Percentiles rank a stretch among this genome's conserved stretches.
Evolutionary conservation across 306 rosid species (phyloP).

Genomic region (Prunus mongolica): DNA sequence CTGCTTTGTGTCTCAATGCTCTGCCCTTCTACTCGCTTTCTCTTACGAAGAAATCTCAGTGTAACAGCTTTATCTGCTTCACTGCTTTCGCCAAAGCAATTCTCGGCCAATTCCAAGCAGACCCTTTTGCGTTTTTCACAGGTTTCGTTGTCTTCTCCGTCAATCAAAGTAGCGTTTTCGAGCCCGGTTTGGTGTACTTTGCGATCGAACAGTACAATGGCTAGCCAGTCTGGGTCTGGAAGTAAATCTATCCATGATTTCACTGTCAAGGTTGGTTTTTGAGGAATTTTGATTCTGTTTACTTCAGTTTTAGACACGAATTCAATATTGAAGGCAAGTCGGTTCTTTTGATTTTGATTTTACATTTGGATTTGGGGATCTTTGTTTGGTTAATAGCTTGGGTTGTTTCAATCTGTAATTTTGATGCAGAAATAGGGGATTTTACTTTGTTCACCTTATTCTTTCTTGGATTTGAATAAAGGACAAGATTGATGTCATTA

Average conservation of each 20-base stretch:
- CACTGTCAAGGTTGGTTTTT: conserved; percentile 51
- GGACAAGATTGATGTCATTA: background rate
- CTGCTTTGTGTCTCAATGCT: conserved; percentile 28
- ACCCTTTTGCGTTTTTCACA: conserved; percentile 1
- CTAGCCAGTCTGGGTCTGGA: conserved; percentile 51
- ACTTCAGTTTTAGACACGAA: background rate
- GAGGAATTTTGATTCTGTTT: background rate
- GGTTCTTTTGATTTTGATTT: background rate
- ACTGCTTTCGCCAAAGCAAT: background rate
- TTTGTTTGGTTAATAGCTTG: background rate
- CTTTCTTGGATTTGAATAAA: background rate
- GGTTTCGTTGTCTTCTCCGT: conserved; percentile 11
- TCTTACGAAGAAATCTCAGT: conserved; percentile 16
- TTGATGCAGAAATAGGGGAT: background rate
- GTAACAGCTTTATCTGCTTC: conserved; percentile 23
- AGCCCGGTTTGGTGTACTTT: conserved; percentile 7
- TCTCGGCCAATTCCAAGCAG: conserved; percentile 3
- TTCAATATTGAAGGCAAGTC: conserved; percentile 2
- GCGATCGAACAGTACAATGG: conserved; percentile 46
- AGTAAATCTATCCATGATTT: conserved; percentile 51
- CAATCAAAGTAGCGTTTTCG: conserved; percentile 8
- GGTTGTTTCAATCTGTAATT: background rate
- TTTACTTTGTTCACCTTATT: too few relatives aligned
- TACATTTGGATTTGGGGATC: background rate
- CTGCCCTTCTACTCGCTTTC: conserved; percentile 23